These are phyloP conservation scores for Phoma sp. DNA, from an alignment of 2,329 filamentous ascomycete species.

Conservation along the genomic window DNA sequence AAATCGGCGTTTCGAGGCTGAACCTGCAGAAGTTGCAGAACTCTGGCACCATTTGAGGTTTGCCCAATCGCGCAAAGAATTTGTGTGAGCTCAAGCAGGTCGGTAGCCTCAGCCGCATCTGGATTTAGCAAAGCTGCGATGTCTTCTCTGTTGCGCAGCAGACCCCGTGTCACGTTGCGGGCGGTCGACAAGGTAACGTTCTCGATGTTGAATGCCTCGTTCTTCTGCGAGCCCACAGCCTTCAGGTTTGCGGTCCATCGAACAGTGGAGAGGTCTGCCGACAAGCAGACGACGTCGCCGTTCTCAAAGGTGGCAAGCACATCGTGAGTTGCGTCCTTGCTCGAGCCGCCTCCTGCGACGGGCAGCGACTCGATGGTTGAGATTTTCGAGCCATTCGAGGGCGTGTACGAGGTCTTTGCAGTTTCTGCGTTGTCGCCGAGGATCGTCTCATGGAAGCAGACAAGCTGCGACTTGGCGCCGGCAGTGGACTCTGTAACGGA, in stretches of 20 bases:
- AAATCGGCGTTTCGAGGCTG: conserved; percentile 41
- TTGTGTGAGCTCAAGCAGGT: conserved; percentile 44
- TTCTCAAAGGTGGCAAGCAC: conserved; percentile 65
- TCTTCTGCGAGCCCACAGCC: conserved; percentile 24
- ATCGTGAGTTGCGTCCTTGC: conserved; percentile 43
- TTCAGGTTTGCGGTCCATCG: conserved; percentile 42
- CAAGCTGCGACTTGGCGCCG: conserved; percentile 57
- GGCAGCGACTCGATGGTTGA: conserved; percentile 43
- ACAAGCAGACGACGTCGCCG: conserved; percentile 66
- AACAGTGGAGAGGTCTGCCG: conserved; percentile 56
- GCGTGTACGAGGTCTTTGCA: conserved; percentile 39
- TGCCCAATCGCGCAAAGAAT: conserved; percentile 43
- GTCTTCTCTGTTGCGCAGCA: conserved; percentile 54
- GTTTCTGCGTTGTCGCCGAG: conserved; percentile 44
- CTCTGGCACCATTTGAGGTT: conserved; percentile 20
- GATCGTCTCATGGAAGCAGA: conserved; percentile 61
- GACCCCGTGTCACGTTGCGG: conserved; percentile 50
- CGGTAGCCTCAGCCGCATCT: conserved; percentile 30
- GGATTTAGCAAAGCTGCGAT: conserved; percentile 48
- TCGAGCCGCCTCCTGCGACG: conserved; percentile 23
- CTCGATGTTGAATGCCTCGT: conserved; percentile 34
- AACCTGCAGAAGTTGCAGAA: conserved; percentile 38
- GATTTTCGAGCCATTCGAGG: conserved; percentile 32
- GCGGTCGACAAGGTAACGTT: conserved; percentile 43
- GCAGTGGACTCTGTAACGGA: conserved; percentile 55